Evolutionary conservation across 257 asterid genomes (phyloP).

Genomic region (Jaltomata sinuosa): DNA sequence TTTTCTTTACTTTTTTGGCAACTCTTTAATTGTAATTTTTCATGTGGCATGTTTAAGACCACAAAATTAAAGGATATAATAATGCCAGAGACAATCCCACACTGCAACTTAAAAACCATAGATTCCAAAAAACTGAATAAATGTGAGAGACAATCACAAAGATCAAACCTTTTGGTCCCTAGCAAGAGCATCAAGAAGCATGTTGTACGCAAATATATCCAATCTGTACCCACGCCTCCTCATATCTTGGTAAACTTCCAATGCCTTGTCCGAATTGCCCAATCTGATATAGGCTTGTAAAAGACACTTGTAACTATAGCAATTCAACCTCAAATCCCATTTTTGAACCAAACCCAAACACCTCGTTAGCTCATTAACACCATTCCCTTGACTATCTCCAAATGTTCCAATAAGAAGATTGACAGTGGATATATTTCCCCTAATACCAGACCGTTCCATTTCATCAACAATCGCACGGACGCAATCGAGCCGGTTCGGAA

Average conservation of each 20-base stretch:
- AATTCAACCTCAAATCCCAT: slow-evolving; percentile 67
- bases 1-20: no score
- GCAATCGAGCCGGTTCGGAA: slow-evolving; percentile 35
- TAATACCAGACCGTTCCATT: slow-evolving; percentile 19
- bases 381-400: slow-evolving; percentile 13
- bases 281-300: slow-evolving; percentile 75
- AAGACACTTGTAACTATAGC: slow-evolving; percentile 84
- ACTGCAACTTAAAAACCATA: background rate
- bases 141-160: background rate
- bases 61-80: no score
- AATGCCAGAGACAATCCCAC: background rate
- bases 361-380: slow-evolving; percentile 46
- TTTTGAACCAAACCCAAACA: slow-evolving; percentile 64
- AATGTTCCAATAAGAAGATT: slow-evolving; percentile 66
- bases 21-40: no score
- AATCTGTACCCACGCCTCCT: slow-evolving; percentile 56
- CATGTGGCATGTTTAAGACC: no score
- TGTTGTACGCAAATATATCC: slow-evolving; percentile 73
- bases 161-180: slow-evolving; percentile 61
- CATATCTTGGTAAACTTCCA: slow-evolving; percentile 41
- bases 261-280: slow-evolving; percentile 34
- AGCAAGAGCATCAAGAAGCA: slow-evolving; percentile 84
- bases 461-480: slow-evolving; percentile 35
- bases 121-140: background rate
- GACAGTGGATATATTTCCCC: slow-evolving; percentile 77